Evolutionary conservation across 306 rosid species (phyloP), one percentile per base, ranked within the genome.

Genomic region (Vigna radiata): DNA sequence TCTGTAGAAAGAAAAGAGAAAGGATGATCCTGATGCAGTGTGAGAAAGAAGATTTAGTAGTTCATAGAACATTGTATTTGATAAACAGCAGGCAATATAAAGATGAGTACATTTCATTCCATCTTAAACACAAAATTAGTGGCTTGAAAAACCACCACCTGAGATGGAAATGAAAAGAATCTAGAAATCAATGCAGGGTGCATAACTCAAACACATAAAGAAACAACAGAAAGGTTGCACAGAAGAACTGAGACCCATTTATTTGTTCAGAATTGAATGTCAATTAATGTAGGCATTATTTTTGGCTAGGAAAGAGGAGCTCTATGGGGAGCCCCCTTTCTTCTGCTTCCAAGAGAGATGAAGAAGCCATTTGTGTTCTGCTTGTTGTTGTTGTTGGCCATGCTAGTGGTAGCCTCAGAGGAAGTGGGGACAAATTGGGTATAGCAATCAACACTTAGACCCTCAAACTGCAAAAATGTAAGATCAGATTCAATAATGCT

Each of bases 381-480:
- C 9, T 65, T 65, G 69, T 33, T 60, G 33, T 12, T 25, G 17
- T 1, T 27, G 18, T 0, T 27, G 10, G 65, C 41, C 27, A 59
- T 59, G 14, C 23, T 61, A 10, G 44, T 61, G 7, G 68, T 61
- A 16, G 68, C 46, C 68, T 61, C 46, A 33, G 65, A 27, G 2
- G 68, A 61, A 61, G 68, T 61, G 69, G 49, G 69, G 48, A 17
- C 69, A 17, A 36, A 63, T 37, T 63, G 49, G 8, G 48, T n/a
- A 63, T 63, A 33, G 29, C 69, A 36, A 63, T 63, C 69, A 63
- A 37, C 69, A 3, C 27, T 63, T n/a, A 63, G 48, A 63, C 69
- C 69, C 48, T 37, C 69, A 3, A 63, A 63, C 49, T 63, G 69
- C 48, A 63, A 15, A n/a, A 15, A 63, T 63, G 48, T 33, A 63